phyloP scores from a whole-genome alignment of 148 eudicot species.

The Diospyros kaki region DNA sequence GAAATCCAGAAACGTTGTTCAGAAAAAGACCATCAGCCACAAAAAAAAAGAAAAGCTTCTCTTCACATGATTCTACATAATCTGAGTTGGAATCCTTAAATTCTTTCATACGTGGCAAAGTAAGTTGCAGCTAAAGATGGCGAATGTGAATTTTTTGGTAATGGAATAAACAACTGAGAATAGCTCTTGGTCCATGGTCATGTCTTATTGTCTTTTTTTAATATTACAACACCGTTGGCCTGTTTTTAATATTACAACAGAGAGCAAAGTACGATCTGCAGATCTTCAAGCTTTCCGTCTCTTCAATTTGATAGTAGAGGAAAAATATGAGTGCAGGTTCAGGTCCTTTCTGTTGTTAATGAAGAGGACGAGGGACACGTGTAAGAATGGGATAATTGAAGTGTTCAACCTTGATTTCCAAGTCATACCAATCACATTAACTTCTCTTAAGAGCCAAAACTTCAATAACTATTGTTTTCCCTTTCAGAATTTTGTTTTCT shows the following conservation, averaged over 20 bases:
- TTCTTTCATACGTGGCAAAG: background rate
- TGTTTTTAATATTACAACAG: too few species aligned
- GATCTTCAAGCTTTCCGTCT: background rate
- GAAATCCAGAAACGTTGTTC: background rate
- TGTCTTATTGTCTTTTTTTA: background rate
- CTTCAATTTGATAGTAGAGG: background rate
- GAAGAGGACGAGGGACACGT: background rate
- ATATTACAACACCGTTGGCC: background rate
- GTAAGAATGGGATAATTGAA: background rate
- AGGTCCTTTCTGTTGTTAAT: background rate
- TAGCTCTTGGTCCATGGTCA: background rate
- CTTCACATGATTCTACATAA: background rate
- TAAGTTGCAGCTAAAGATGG: too few species aligned
- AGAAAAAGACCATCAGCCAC: background rate
- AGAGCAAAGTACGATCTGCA: too few species aligned
- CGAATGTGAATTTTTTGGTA: background rate
- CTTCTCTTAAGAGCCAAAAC: background rate
- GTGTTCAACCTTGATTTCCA: background rate
- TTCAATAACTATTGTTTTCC: background rate
- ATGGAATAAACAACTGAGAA: background rate
- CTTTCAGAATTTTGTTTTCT: too few species aligned
- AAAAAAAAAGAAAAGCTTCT: background rate
- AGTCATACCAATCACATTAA: background rate
- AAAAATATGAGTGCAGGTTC: background rate
- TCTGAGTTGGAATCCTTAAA: background rate